Conservation (phyloP, 495 filamentous ascomycete genomes). For the Friedmanniomyces simplex region DNA sequence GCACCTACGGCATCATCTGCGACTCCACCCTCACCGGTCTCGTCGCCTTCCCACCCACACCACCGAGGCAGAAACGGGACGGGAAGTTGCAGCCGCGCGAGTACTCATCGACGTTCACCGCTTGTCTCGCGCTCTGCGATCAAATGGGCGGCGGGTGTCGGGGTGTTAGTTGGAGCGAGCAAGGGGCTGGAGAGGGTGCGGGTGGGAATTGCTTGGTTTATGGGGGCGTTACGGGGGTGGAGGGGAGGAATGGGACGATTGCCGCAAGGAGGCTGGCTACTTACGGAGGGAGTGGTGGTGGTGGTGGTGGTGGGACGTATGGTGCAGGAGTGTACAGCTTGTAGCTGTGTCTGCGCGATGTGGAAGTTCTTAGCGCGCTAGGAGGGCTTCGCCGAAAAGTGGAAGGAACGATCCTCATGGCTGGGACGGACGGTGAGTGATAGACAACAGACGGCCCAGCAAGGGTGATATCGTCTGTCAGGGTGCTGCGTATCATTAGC, state of each 20-base stretch:
- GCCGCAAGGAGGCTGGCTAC: not conserved
- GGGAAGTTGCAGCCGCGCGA: not conserved
- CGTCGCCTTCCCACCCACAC: not conserved
- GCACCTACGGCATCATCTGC: conserved; percentile 5
- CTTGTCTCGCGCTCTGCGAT: not conserved
- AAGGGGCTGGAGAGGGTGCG: not conserved
- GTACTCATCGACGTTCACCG: not conserved
- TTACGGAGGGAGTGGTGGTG: not conserved
- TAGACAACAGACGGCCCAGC: no score
- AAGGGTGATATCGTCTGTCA: no score
- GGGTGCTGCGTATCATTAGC: no score
- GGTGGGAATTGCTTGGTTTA: not conserved
- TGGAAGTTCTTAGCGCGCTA: no score
- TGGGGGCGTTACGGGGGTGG: not conserved
- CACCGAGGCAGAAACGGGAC: not conserved
- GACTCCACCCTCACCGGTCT: not conserved
- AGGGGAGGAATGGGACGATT: not conserved
- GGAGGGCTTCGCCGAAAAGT: no score
- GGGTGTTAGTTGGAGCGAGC: not conserved
- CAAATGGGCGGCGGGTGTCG: not conserved
- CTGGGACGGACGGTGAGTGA: no score
- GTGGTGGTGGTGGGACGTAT: not conserved
- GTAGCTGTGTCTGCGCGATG: no score
- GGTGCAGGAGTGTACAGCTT: not conserved
- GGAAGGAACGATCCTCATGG: no score